A percentile compares a stretch with the other conserved stretches of the same genome.
phyloP scores from a whole-genome alignment of 148 eudicot genomes.

The Nyssa sinensis region DNA sequence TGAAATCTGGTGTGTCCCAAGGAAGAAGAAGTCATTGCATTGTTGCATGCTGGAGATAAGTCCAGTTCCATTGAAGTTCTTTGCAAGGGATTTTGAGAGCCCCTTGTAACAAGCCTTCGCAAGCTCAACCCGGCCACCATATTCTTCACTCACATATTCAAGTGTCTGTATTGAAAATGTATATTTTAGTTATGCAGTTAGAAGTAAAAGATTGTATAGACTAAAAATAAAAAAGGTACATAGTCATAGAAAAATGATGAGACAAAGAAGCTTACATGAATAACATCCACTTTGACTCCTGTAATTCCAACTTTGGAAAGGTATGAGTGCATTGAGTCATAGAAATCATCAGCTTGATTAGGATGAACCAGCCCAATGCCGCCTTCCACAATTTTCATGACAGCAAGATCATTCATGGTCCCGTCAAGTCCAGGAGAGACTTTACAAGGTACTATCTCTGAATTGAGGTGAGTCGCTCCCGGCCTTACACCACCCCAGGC shows the following conservation, averaged over 20 bases:
- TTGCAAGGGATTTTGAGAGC: slow-evolving; percentile 45
- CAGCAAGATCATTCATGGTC: slow-evolving; percentile 66
- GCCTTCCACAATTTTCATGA: slow-evolving; percentile 52
- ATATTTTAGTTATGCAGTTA: background rate
- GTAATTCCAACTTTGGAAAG: slow-evolving; percentile 53
- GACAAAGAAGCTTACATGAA: slow-evolving; percentile 40
- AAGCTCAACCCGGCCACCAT: slow-evolving; percentile 61
- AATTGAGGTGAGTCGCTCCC: slow-evolving; percentile 42
- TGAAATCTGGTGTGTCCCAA: slow-evolving; percentile 60
- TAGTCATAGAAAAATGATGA: background rate
- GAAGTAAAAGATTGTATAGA: background rate
- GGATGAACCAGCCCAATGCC: slow-evolving; percentile 68
- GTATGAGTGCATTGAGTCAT: slow-evolving; percentile 66
- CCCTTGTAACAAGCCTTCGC: slow-evolving; percentile 57
- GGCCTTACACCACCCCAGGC: slow-evolving; percentile 82
- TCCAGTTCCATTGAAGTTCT: slow-evolving; percentile 61
- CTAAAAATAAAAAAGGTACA: background rate
- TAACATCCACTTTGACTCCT: slow-evolving; percentile 74
- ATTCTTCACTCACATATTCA: slow-evolving; percentile 53
- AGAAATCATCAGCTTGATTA: slow-evolving; percentile 51
- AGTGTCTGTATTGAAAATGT: slow-evolving; percentile 33
- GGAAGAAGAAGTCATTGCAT: slow-evolving; percentile 67
- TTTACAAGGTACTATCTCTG: slow-evolving; percentile 38
- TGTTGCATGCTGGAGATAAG: slow-evolving; percentile 70
- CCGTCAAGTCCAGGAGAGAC: slow-evolving; percentile 55